Evolutionary conservation across 2,329 filamentous ascomycete genomes (phyloP).

Genomic region (Trichothecium roseum): DNA sequence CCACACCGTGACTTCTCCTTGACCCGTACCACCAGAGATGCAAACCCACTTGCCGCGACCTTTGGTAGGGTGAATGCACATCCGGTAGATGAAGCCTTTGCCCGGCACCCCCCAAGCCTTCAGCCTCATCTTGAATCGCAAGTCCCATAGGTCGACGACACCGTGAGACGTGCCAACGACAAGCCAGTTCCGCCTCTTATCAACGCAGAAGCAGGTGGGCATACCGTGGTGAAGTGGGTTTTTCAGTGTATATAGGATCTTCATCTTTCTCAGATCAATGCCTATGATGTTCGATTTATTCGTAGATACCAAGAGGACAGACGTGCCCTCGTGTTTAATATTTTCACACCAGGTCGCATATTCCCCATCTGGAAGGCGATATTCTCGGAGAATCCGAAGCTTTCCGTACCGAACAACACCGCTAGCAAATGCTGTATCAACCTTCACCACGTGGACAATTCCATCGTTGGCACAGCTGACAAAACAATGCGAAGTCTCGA

Average conservation of each 20-base stretch:
- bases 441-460: conserved; percentile 78
- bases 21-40: conserved; percentile 75
- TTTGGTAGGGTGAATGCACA: conserved; percentile 68
- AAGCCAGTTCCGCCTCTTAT: conserved; percentile 80
- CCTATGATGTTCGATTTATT: conserved; percentile 75
- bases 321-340: conserved; percentile 71
- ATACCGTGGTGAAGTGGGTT: conserved; percentile 89
- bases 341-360: conserved; percentile 87
- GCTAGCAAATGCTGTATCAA: conserved; percentile 41
- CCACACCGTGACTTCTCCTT: conserved; percentile 90
- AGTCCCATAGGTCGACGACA: conserved; percentile 87
- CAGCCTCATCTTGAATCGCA: conserved; percentile 83
- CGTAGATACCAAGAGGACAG: conserved; percentile 78
- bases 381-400: conserved; percentile 65
- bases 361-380: conserved; percentile 64
- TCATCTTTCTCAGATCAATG: conserved; percentile 82
- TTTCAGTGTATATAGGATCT: conserved; percentile 64
- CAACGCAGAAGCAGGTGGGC: conserved; percentile 83
- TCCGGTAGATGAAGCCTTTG: conserved; percentile 67
- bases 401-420: conserved; percentile 66
- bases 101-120: conserved; percentile 83
- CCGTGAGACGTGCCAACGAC: conserved; percentile 87
- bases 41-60: conserved; percentile 78
- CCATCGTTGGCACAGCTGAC: conserved; percentile 85
- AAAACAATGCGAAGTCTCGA: conserved; percentile 91